These are phyloP conservation scores for Talaromyces rugulosus DNA, from an alignment of 2,329 filamentous ascomycete species.

Conservation along the genomic window DNA sequence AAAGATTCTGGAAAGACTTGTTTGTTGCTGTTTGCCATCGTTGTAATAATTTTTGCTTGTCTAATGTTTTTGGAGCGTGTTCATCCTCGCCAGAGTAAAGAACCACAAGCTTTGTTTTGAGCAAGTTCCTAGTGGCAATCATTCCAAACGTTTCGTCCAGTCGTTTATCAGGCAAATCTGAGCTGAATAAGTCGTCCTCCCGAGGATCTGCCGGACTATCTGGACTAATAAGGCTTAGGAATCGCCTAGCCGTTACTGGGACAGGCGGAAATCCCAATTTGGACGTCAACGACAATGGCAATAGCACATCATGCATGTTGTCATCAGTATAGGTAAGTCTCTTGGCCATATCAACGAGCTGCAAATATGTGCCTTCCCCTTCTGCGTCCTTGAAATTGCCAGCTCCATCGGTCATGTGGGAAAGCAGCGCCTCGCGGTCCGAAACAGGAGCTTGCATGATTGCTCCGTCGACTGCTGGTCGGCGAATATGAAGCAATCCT, in stretches of 20 bases:
- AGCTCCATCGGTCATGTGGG: constrained; percentile 18
- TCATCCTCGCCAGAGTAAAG: constrained; percentile 46
- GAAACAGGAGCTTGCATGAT: constrained; percentile 78
- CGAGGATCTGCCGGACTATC: constrained; percentile 54
- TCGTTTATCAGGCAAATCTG: constrained; percentile 60
- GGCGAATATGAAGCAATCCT: constrained; percentile 29
- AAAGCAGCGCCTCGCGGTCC: constrained; percentile 63
- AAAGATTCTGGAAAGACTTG: constrained; percentile 33
- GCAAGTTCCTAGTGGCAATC: constrained; percentile 32
- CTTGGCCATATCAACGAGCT: constrained; percentile 32
- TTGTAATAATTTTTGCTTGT: constrained; percentile 41
- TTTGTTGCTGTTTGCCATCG: constrained; percentile 42
- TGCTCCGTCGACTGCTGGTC: constrained; percentile 63
- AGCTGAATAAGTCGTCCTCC: constrained; percentile 86
- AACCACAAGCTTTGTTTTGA: constrained; percentile 39
- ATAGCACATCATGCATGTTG: constrained; percentile 22
- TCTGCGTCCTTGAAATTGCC: constrained; percentile 12
- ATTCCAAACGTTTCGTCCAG: constrained; percentile 62
- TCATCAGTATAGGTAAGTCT: constrained; percentile 16
- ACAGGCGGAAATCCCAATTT: constrained; percentile 30
- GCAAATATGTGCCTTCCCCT: constrained; percentile 24
- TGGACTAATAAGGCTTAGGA: constrained; percentile 53
- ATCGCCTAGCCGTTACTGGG: constrained; percentile 55
- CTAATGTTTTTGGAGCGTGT: constrained; percentile 39
- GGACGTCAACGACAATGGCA: constrained; percentile 32